Base-by-base conservation (phyloP, 108 stramenopile species). In the Fragilariopsis cylindrus region DNA sequence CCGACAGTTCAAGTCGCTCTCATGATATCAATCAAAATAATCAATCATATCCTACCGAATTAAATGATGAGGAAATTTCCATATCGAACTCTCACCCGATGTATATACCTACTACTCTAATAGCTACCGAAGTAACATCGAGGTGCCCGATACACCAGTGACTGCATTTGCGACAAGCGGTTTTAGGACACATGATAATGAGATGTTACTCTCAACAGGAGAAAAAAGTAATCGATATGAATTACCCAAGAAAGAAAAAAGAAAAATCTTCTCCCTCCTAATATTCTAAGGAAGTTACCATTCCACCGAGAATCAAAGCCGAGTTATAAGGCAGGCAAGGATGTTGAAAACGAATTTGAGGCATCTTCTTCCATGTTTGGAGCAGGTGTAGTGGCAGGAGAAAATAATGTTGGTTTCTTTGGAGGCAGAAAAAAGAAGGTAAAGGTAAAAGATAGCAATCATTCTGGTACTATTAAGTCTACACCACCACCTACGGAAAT, bases 111-210 rank as follows among this genome's bases (percentile, higher is more conserved):
- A 21, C 52, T 53, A 30, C 62, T 11, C 44, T 68, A 7, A 68
- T 68, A 48, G 7, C 67, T 8, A 68, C 67, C 7, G 48, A 52
- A 68, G 67, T 39, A 68, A 68, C 12, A 68, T 68, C 13, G 67
- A 68, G 46, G 67, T 68, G 7, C 67, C 67, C 19, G 67, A 68
- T 44, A 68, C 67, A 68, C 67, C 67, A 19, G 49, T 39, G 30
- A 68, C 67, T 50, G 48, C 47, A 5, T 68, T 68, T 50, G 62
- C 43, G 3, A 6, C 4, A 8, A 63, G 40, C 15, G 62, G 43
- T 5, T 45, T 63, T 45, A 44, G 7, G 4, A 63, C 62, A 63
- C 62, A 42, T 9, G 6, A 42, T 9, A 63, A 43, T 41, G 41
- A 42, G 43, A 63, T 16, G 13, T 42, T 42, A 44, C 45, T 63